These are phyloP conservation scores for Fragosphaeria purpurea DNA, from an alignment of 2,329 filamentous ascomycete species.

Conservation along the genomic window DNA sequence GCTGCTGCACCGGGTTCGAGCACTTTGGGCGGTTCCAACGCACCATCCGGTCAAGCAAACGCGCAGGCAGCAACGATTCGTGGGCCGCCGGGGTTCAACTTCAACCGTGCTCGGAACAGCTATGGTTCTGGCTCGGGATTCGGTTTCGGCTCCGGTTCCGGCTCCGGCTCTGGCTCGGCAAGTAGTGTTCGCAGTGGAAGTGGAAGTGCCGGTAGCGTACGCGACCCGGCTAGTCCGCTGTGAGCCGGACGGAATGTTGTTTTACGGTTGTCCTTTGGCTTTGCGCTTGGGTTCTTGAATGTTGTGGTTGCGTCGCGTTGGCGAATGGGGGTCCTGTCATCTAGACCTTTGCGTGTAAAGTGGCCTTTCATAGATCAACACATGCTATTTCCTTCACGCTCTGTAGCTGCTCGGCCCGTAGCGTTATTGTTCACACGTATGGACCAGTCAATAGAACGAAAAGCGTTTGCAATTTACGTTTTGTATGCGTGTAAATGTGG, in stretches of 20 bases:
- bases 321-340: too few relatives aligned
- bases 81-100: conserved; percentile 14
- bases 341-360: too few relatives aligned
- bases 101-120: conserved; percentile 13
- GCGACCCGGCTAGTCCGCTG: conserved; percentile 42
- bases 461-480: too few relatives aligned
- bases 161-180: conserved; percentile 18
- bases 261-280: background rate
- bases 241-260: background rate
- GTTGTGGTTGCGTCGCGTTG: background rate
- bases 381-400: too few relatives aligned
- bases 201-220: conserved; percentile 36
- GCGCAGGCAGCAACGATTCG: conserved; percentile 11
- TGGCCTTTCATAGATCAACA: too few relatives aligned
- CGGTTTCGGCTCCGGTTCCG: conserved; percentile 11
- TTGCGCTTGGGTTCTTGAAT: background rate
- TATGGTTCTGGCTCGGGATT: conserved; percentile 17
- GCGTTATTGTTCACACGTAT: too few relatives aligned
- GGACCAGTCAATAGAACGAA: too few relatives aligned
- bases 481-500: too few relatives aligned
- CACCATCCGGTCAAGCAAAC: conserved; percentile 7
- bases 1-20: conserved; percentile 12
- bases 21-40: background rate
- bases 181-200: conserved; percentile 35
- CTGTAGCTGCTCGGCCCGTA: too few relatives aligned